phyloP scores from a whole-genome alignment of 129 eudicot species.

The Saussurea involucrata region DNA sequence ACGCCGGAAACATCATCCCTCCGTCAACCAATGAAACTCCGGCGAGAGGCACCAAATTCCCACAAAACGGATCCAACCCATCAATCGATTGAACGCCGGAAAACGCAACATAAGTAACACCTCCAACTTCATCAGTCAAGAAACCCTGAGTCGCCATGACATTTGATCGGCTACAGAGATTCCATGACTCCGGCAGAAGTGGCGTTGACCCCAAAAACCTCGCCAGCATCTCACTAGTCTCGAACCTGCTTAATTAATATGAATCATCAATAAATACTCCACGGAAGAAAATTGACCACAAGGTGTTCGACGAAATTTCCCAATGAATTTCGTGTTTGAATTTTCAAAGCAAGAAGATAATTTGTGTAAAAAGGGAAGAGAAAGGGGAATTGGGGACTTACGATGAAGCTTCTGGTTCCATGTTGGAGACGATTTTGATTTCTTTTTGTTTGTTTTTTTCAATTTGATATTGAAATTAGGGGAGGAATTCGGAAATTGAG shows the following conservation, averaged over 20 bases:
- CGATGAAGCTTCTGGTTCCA: constrained; percentile 84
- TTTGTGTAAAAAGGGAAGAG: neutral
- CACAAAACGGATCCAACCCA: constrained; percentile 34
- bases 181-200: constrained; percentile 66
- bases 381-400: constrained; percentile 32
- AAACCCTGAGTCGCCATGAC: constrained; percentile 32
- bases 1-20: constrained; percentile 43
- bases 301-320: constrained; percentile 31
- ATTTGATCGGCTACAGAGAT: constrained; percentile 53
- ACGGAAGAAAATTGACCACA: neutral
- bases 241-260: constrained; percentile 44
- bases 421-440: constrained; percentile 15
- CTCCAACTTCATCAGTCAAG: constrained; percentile 35
- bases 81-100: constrained; percentile 46
- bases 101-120: constrained; percentile 56
- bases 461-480: constrained; percentile 6
- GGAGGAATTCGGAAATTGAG: neutral
- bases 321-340: neutral
- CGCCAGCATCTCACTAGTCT: constrained; percentile 82
- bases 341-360: constrained; percentile 26
- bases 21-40: constrained; percentile 16
- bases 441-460: neutral
- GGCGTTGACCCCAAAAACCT: constrained; percentile 66
- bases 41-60: constrained; percentile 42
- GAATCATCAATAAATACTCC: neutral